A percentile compares a stretch with the other conserved stretches of the same genome.
Evolutionary conservation across 306 rosid genomes (phyloP).

Genomic region (Boehmeria nivea): DNA sequence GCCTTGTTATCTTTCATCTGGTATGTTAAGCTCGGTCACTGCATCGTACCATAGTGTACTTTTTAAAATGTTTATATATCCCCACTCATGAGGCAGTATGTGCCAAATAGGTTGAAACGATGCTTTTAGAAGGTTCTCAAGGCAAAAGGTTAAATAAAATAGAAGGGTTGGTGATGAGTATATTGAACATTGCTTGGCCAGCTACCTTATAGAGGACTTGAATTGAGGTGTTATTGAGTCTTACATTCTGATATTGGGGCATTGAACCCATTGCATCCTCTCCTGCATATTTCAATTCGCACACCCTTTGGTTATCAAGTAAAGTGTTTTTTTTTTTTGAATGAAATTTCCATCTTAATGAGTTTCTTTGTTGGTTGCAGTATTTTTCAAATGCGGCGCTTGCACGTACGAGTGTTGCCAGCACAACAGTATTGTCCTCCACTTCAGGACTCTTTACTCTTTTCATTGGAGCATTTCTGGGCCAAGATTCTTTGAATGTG

Average conservation of each 20-base stretch:
- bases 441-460: slow-evolving; percentile 98
- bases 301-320: not conserved
- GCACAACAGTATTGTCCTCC: slow-evolving; percentile 94
- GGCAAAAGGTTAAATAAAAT: not conserved
- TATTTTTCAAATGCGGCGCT: slow-evolving; percentile 98
- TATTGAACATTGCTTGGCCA: not conserved
- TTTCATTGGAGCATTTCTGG: slow-evolving; percentile 77
- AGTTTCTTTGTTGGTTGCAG: slow-evolving; percentile 36
- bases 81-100: slow-evolving; percentile 5
- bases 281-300: not conserved
- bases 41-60: not conserved
- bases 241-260: not conserved
- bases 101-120: not conserved
- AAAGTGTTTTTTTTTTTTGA: not conserved
- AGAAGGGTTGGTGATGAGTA: not conserved
- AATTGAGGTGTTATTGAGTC: not conserved
- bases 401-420: slow-evolving; percentile 95
- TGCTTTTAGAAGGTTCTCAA: slow-evolving; percentile 3
- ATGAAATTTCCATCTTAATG: not conserved
- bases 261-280: slow-evolving; percentile 2
- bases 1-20: not conserved
- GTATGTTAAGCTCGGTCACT: not conserved
- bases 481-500: slow-evolving; percentile 76
- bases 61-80: not conserved
- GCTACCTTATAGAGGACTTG: not conserved